Evolutionary conservation across 2,329 filamentous ascomycete genomes (phyloP), one percentile per base, ranked within the genome.

Genomic region (Aspergillus unguis): DNA sequence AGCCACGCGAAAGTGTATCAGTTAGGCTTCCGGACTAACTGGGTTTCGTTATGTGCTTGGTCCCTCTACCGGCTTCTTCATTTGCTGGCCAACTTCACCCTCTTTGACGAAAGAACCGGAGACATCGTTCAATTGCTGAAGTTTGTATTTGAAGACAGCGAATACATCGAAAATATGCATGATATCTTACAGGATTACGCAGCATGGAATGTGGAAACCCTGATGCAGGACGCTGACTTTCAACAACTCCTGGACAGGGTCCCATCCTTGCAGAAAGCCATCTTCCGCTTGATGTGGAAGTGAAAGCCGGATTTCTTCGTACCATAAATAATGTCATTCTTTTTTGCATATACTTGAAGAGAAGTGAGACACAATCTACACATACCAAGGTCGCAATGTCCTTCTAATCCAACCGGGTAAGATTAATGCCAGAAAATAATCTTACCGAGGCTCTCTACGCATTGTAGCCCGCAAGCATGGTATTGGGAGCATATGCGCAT

Each of bases 181-280:
- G 28, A 29, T n/a, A 43, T 58, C 10, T 45, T 56, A 9, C 7
- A 31, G 53, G 45, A 59, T 41, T 58, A 58, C 8, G 47, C 41
- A 17, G 43, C 32, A 28, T 60, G 49, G 53, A 60, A 60, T 55
- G 26, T 58, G 26, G 54, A 57, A 45, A 49, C 53, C 28, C 33
- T 60, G 27, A 58, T 52, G 42, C 28, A 40, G 46, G 48, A 58
- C 36, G 41, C 51, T 42, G 53, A 55, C 40, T 60, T 58, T 45
- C 36, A 48, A 44, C 25, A 44, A 45, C 44, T 60, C n/a, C 54
- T 60, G 1, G 41, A 52, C 7, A 38, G 46, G 35, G 44, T 48
- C 9, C 42, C 51, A 40, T 25, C 37, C 37, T 40, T 26, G 37
- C 7, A 40, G 37, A 40, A 40, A 40, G 37, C 37, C 37, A 40